Percentiles rank a stretch among this genome's conserved stretches.
Evolutionary conservation across 257 asterid species (phyloP).

Genomic region (Solanum chiquidenum): DNA sequence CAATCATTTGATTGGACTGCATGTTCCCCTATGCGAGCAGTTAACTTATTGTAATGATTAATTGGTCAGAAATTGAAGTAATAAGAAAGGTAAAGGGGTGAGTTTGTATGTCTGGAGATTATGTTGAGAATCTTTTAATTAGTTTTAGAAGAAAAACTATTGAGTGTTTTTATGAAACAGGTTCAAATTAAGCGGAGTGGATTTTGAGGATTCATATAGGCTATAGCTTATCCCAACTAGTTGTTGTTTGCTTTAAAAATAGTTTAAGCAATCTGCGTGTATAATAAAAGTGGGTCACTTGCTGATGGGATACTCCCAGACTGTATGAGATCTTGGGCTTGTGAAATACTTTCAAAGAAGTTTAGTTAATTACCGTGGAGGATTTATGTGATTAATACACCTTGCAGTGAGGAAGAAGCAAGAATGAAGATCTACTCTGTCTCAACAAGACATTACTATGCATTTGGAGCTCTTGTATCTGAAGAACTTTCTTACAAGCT

Average conservation of each 20-base stretch:
- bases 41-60: background rate
- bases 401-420: constrained; percentile 79
- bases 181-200: background rate
- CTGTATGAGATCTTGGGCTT: background rate
- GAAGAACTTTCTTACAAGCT: constrained; percentile 83
- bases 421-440: constrained; percentile 87
- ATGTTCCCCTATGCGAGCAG: background rate
- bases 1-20: background rate
- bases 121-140: background rate
- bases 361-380: background rate
- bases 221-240: background rate
- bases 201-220: background rate
- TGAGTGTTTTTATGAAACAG: background rate
- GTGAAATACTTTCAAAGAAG: background rate
- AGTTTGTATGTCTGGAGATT: background rate
- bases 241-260: background rate
- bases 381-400: background rate
- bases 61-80: background rate
- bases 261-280: background rate
- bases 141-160: background rate
- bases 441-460: constrained; percentile 77
- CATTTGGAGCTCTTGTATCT: constrained; percentile 93
- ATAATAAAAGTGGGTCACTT: background rate
- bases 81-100: background rate
- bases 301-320: background rate